Evolutionary conservation across 192 early-diverging fungal species (phyloP), one percentile per base, ranked within the genome.

Genomic region (Gonapodya prolifera): DNA sequence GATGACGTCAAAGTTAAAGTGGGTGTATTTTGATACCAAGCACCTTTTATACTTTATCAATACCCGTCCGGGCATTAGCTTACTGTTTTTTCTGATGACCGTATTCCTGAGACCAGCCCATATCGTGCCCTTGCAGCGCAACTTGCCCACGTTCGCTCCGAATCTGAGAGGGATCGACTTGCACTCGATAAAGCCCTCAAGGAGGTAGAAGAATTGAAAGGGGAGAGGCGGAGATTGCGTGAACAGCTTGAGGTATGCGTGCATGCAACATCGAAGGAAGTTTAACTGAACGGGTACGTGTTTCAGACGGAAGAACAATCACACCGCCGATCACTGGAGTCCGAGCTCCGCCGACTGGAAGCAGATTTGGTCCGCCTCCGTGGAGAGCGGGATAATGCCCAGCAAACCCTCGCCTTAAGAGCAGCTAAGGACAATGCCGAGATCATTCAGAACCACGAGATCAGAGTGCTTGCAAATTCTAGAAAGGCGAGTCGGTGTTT

Each of bases 301-400:
- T 29, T 30, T 18, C 71, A 73, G 29, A 35, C 80, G 0, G 86
- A 83, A 69, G 78, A 86, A 1, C 76, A 80, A 0, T 70, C 83
- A 23, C 84, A 86, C 76, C 77, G 82, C 2, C 81, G 82, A 70
- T 80, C 83, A 0, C 78, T 90, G 36, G 87, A 87, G 32, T 78
- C 81, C 0, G 89, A 89, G 79, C 80, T 85, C 77, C 83, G 83
- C 77, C 77, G 85, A 28, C 69, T 90, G 30, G 86, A 90, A 18
- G 78, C 71, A 31, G 89, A 90, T 70, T 74, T 90, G 30, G 81
- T 79, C n/a, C 77, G 80, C 34, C 77, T 77, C 33, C 70, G 83
- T 0, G 80, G 80, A 29, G 76, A 69, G 36, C 80, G 81, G 70
- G 83, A 84, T 69, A 76, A 82, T 1, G 79, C 79, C 17, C 80